Evolutionary conservation across 148 eudicot genomes (phyloP), one percentile per base, ranked within the genome.

Genomic region (Rhododendron ovatum): DNA sequence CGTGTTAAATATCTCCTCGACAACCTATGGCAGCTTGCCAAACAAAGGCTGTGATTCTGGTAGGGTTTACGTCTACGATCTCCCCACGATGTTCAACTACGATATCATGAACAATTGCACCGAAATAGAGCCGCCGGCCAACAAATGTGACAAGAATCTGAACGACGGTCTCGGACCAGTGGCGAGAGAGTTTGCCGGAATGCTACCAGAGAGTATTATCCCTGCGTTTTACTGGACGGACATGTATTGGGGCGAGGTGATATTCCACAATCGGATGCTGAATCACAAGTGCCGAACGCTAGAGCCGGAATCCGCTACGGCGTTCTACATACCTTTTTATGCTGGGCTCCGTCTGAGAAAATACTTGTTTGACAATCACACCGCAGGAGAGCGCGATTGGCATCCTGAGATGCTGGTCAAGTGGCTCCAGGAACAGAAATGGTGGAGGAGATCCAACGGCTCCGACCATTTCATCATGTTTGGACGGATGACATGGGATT

Each of bases 251-350:
- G 80, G 88, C 0, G 98, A 96, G 80, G 85, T 94, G 3, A 80
- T 96, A 5, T 92, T 91, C 88, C 98, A 96, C 41, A 88, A 91
- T 26, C 89, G 96, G 5, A 86, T 94, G 80, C 48, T 92, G 45
- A 86, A 88, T 74, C 90, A 94, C 61, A 86, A 84, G 41, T 96
- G 98, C 86, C 80, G 95, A 4, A 93, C 95, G 0, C 1, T 74
- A 6, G 92, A 94, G 45, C 91, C 98, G 1, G 87, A 88, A 78
- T 87, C 91, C 0, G 98, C 98, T 20, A 76, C 93, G 63, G 96
- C 95, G 75, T 94, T 87, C 87, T 94, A 92, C 93, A 89, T 94
- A 35, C 98, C 98, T 1, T 96, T 90, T 61, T 94, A 96, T 90
- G 96, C 91, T 15, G 98, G 98, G 12, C 91, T 96, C 82, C 91